These are phyloP conservation scores for Fusarium gaditjirri DNA, from an alignment of 2,329 filamentous ascomycete genomes.

Conservation along the genomic window DNA sequence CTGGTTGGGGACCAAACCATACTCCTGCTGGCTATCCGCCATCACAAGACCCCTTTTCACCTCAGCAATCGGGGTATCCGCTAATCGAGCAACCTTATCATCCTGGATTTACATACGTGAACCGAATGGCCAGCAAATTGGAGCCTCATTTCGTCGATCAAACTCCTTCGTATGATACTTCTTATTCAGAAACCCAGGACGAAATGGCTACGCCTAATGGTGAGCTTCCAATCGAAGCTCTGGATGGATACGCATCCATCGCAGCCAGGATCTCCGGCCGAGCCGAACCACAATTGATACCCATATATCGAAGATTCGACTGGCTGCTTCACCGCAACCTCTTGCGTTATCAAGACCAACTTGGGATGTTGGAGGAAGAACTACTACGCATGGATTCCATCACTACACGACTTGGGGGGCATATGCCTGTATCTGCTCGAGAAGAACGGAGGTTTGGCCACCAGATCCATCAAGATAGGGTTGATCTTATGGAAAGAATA, in stretches of 20 bases:
- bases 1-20: conserved; percentile 23
- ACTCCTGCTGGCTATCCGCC: conserved; percentile 27
- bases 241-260: conserved; percentile 70
- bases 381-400: conserved; percentile 73
- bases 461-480: conserved; percentile 4
- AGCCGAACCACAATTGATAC: conserved; percentile 53
- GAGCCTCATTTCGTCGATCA: conserved; percentile 1
- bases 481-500: conserved; percentile 8
- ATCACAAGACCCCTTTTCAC: conserved; percentile 9
- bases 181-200: conserved; percentile 12
- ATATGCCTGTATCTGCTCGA: conserved; percentile 20
- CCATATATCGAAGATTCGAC: conserved; percentile 86
- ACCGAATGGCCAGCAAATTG: background rate
- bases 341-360: conserved; percentile 86
- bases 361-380: conserved; percentile 82
- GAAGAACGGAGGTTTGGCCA: conserved; percentile 10
- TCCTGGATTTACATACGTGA: conserved; percentile 8
- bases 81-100: conserved; percentile 17
- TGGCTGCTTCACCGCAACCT: conserved; percentile 84
- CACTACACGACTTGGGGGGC: conserved; percentile 58
- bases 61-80: conserved; percentile 8
- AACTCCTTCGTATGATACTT: background rate
- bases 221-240: conserved; percentile 55
- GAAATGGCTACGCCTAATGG: conserved; percentile 17
- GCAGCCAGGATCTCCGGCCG: conserved; percentile 61